Conservation (phyloP, 2,329 filamentous ascomycete species). For the Fusarium xyrophilum region DNA sequence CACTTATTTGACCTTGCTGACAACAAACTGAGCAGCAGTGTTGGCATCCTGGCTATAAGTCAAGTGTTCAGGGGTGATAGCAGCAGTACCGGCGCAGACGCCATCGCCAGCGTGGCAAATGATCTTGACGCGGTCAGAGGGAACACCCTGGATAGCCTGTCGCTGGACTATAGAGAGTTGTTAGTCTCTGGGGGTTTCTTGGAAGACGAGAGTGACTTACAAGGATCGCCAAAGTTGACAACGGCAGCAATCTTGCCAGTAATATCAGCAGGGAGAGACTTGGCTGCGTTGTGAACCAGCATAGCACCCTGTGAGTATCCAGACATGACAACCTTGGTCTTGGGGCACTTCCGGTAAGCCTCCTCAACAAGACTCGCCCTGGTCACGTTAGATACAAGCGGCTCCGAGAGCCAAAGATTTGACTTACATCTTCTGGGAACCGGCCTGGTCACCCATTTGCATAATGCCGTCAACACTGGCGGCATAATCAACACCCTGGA, state of each 20-base stretch:
- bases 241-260: slow-evolving; percentile 41
- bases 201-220: slow-evolving; percentile 21
- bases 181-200: neutral
- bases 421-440: slow-evolving; percentile 56
- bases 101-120: slow-evolving; percentile 46
- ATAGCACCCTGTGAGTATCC: slow-evolving; percentile 55
- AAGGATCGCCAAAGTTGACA: slow-evolving; percentile 44
- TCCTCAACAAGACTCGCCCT: slow-evolving; percentile 38
- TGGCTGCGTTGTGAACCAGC: slow-evolving; percentile 54
- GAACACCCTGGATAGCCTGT: slow-evolving; percentile 35
- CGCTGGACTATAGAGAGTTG: slow-evolving; percentile 20
- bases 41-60: slow-evolving; percentile 43
- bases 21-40: slow-evolving; percentile 42
- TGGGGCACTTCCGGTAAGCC: slow-evolving; percentile 51
- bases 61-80: slow-evolving; percentile 40
- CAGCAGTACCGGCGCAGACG: slow-evolving; percentile 42
- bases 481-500: slow-evolving; percentile 62
- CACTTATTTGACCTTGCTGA: slow-evolving; percentile 27
- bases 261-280: slow-evolving; percentile 46
- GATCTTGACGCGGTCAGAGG: slow-evolving; percentile 35
- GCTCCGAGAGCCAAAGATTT: neutral
- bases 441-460: slow-evolving; percentile 52
- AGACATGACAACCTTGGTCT: slow-evolving; percentile 54
- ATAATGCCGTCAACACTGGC: slow-evolving; percentile 55
- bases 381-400: neutral